phyloP scores from a whole-genome alignment of 352 stramenopile genomes.

The Peronospora destructor region DNA sequence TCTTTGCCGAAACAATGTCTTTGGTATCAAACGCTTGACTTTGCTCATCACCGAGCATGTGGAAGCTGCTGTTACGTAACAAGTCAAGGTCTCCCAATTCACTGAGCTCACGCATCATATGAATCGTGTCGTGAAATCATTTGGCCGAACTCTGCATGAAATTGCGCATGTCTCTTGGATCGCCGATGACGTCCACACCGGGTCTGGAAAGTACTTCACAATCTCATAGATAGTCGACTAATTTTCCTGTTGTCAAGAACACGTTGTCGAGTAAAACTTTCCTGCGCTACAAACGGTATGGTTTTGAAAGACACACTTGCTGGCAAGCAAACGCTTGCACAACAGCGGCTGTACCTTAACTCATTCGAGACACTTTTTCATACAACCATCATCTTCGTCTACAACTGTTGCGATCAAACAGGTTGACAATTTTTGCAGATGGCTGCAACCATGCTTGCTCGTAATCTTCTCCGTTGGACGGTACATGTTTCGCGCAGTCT shows the following conservation, averaged over 20 bases:
- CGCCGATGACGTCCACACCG: background rate
- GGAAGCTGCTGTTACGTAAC: background rate
- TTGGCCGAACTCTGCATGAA: background rate
- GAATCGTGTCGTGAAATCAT: background rate
- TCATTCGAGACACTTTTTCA: background rate
- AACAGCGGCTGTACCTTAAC: background rate
- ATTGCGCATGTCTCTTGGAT: background rate
- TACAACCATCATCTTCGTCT: background rate
- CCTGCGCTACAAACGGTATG: background rate
- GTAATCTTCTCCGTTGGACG: background rate
- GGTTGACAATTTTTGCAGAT: background rate
- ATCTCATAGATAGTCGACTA: too few species aligned
- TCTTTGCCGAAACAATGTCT: background rate
- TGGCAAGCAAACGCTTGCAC: too few species aligned
- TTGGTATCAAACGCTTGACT: background rate
- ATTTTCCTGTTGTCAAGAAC: background rate
- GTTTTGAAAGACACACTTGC: background rate
- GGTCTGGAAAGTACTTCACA: too few species aligned
- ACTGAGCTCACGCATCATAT: background rate
- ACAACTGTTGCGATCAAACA: background rate
- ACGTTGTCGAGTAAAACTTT: background rate
- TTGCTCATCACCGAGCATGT: background rate
- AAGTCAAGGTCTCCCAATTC: background rate
- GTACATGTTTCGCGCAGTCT: background rate
- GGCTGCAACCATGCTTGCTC: background rate